A percentile compares a stretch with the other conserved stretches of the same genome.
These are phyloP conservation scores for Boletus fagicola DNA, from an alignment of 768 basidiomycete species.

Conservation along the genomic window DNA sequence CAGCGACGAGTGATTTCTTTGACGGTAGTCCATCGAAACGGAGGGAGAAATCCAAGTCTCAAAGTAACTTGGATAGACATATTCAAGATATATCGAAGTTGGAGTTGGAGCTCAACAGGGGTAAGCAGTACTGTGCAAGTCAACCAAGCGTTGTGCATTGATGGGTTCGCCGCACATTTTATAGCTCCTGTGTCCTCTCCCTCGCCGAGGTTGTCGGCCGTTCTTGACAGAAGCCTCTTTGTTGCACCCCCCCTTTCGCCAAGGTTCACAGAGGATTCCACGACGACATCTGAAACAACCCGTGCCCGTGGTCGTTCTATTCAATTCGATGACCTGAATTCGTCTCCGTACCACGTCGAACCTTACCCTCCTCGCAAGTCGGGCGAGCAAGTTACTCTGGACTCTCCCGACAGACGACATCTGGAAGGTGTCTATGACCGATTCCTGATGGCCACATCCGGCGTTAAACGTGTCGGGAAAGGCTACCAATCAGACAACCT, in stretches of 20 bases:
- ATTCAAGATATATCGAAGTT: constrained; percentile 66
- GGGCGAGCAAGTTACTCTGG: constrained; percentile 36
- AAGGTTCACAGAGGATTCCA: constrained; percentile 39
- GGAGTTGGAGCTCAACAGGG: constrained; percentile 60
- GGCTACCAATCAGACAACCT: constrained; percentile 75
- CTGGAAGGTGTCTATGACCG: constrained; percentile 79
- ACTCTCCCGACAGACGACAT: constrained; percentile 57
- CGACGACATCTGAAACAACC: constrained; percentile 24
- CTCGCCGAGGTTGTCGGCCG: constrained; percentile 58
- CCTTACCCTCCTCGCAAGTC: constrained; percentile 56
- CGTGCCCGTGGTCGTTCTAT: constrained; percentile 10
- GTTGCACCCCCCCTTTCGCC: constrained; percentile 48
- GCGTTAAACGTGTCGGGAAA: constrained; percentile 75
- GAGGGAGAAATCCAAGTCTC: constrained; percentile 64
- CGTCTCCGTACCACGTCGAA: constrained; percentile 62
- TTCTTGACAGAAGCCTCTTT: constrained; percentile 69
- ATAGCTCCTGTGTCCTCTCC: constrained; percentile 37
- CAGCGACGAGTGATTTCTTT: constrained; percentile 30
- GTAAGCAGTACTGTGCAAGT: constrained; percentile 39
- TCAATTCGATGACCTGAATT: constrained; percentile 46
- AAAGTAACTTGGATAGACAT: constrained; percentile 61
- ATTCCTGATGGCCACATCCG: constrained; percentile 78
- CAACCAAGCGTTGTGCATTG: neutral
- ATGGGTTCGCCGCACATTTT: neutral
- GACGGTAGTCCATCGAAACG: constrained; percentile 59